Evolutionary conservation across 1,284 basidiomycete genomes (phyloP), one percentile per base, ranked within the genome.

Genomic region (Dichomitus squalens): DNA sequence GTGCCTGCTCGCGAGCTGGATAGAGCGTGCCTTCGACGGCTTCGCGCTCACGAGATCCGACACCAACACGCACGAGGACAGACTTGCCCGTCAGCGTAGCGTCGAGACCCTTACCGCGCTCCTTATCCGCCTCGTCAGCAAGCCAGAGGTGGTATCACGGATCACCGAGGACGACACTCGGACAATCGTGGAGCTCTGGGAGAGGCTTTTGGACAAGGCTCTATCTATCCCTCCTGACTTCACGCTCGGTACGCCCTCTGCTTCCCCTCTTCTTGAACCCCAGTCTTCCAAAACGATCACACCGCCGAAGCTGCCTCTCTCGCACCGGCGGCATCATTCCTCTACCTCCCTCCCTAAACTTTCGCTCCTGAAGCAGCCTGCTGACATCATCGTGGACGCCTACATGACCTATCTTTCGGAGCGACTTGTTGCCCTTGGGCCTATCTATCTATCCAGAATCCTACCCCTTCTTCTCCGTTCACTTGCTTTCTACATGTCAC

Each of bases 401-500:
- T 92, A 88, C 68, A 78, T 91, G 21, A 76, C 77, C 53, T 84
- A 90, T 69, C 79, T 91, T 14, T 72, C 75, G 12, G 76, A 79
- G 7, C 85, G 86, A 56, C 72, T 85, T 39, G 85, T 84, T 64
- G 78, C 76, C 8, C 75, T 90, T 16, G 77, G 84, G 4, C 80
- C 82, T 7, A 72, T 71, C 16, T 78, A 80, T 63, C 78, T 92
- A 41, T 69, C 74, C 7, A 65, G 72, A 41, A 82, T 90, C 50
- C 74, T 92, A n/a, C 85, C 87, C 0, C 73, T 87, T 25, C 79
- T 92, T n/a, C 88, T 90, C 64, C 85, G 86, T 21, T 80, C 81
- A 20, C 77, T 89, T 16, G 82, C 86, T 0, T 84, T 82, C 64
- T 86, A 82, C 66, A 75, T 83, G 8, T 79, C 83, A 4, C 82